Evolutionary conservation across 495 filamentous ascomycete genomes (phyloP), one percentile per base, ranked within the genome.

Genomic region (Aspergillus mulundensis): DNA sequence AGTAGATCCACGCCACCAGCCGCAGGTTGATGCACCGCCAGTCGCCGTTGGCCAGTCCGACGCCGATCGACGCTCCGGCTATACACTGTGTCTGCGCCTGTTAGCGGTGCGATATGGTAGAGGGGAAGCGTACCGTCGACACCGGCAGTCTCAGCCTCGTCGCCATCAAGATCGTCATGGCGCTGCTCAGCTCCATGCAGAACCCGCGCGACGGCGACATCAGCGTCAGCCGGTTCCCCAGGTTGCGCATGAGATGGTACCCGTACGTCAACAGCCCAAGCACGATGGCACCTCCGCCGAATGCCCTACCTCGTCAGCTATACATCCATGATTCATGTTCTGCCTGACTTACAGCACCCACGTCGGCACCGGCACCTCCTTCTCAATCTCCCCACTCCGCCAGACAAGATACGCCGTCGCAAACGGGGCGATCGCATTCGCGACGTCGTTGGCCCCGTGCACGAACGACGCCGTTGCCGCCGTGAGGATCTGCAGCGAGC

Each of bases 21-120:
- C 53, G 53, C 20, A 55, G 8, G 20, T 55, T 55, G 32, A 55
- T 55, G 30, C 53, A 55, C 3, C 53, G 53, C 53, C 53, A 55
- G 53, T 55, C 53, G 7, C 53, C 53, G 15, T 55, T 55, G 3
- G 53, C 53, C 18, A 55, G 43, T 0, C 53, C 53, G 30, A 55
- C 53, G 0, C 53, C 53, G 12, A 55, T 48, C 3, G 53, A 55
- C 1, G 53, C 53, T 0, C 53, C 53, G 6, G 53, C 53, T 0
- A 55, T 55, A 20, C 53, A 55, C 16, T 55, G 53, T 18, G 53
- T 55, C 53, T 55, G 25, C 10, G 10, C 19, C n/a, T 15, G 25
- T 53, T 23, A 53, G 40, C 15, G 1, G 3, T 2, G n/a, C 25
- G 15, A 2, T n/a, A 18, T 34, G 11, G 20, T 12, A 23, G 18